phyloP scores from a whole-genome alignment of 768 basidiomycete species.

The Suillus placidus region DNA sequence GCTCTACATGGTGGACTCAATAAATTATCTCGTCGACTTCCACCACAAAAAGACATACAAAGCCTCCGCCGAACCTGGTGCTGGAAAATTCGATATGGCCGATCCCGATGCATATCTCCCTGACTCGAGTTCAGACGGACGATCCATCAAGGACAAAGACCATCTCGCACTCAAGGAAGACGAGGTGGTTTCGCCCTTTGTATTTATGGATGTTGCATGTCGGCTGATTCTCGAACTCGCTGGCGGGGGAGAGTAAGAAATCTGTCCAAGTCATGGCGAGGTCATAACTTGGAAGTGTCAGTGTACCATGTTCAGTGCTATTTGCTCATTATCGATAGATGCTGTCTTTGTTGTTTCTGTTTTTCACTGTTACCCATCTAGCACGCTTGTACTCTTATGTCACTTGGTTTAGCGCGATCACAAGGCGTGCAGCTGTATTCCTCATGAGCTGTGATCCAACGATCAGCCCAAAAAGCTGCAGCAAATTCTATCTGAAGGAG shows the following conservation, averaged over 20 bases:
- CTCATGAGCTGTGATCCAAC: not conserved
- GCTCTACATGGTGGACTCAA: constrained; percentile 93
- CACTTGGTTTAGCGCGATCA: constrained; percentile 9
- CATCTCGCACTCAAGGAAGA: constrained; percentile 47
- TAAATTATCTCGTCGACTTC: constrained; percentile 98
- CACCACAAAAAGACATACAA: constrained; percentile 95
- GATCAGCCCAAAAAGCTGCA: not conserved
- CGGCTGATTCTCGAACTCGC: constrained; percentile 92
- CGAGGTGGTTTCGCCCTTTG: constrained; percentile 81
- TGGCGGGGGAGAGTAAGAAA: constrained; percentile 52
- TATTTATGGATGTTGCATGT: constrained; percentile 97
- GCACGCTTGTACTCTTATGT: constrained; percentile 14
- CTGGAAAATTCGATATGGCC: constrained; percentile 72
- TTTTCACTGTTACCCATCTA: constrained; percentile 9
- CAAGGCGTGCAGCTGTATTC: not conserved
- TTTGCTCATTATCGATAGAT: constrained; percentile 13
- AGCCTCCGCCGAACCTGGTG: constrained; percentile 66
- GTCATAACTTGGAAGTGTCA: constrained; percentile 1
- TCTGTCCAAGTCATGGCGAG: not conserved
- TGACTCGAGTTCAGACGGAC: constrained; percentile 58
- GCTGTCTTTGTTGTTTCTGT: constrained; percentile 12
- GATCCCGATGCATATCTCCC: constrained; percentile 35
- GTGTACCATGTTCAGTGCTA: constrained; percentile 11
- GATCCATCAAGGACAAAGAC: constrained; percentile 58
- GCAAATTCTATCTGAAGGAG: not conserved